Evolutionary conservation across 1,284 basidiomycete species (phyloP).

Genomic region (Pascua guehoae): DNA sequence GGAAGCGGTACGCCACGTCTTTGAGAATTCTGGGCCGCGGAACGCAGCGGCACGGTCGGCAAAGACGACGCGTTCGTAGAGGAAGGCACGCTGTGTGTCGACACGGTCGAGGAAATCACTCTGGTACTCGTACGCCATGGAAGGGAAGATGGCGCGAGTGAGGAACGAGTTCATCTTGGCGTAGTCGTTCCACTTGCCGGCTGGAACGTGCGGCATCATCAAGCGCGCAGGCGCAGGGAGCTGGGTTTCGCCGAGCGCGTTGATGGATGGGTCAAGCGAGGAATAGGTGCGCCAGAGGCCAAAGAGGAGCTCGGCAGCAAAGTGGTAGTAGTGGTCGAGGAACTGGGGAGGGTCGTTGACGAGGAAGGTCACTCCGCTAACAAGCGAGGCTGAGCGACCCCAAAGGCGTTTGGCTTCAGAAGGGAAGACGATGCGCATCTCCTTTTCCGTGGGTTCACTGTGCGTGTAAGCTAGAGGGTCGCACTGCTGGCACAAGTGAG

Average conservation of each 20-base stretch:
- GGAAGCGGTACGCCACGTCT: constrained; percentile 69
- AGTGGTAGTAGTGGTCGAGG: constrained; percentile 57
- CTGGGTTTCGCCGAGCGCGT: constrained; percentile 57
- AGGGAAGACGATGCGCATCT: constrained; percentile 70
- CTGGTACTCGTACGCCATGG: constrained; percentile 58
- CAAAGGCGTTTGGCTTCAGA: constrained; percentile 66
- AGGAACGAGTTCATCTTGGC: constrained; percentile 65
- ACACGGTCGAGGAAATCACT: constrained; percentile 58
- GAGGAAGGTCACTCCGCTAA: constrained; percentile 51
- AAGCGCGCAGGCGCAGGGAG: constrained; percentile 70
- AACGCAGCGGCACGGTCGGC: constrained; percentile 78
- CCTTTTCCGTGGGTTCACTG: constrained; percentile 63
- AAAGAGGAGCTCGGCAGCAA: constrained; percentile 81
- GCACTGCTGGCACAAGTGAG: neutral
- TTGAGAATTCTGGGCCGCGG: constrained; percentile 62
- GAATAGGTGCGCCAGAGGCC: constrained; percentile 85
- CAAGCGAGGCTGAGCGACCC: constrained; percentile 52
- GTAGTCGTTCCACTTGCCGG: constrained; percentile 79
- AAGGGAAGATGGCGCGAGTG: constrained; percentile 70
- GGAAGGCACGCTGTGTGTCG: constrained; percentile 62
- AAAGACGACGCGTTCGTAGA: constrained; percentile 77
- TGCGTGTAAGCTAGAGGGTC: constrained; percentile 14
- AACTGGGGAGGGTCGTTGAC: constrained; percentile 81
- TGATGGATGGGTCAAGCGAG: constrained; percentile 67
- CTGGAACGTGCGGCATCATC: constrained; percentile 68